Base-by-base conservation (phyloP, 139 green algal genomes). In the Micractinium sp. region DNA sequence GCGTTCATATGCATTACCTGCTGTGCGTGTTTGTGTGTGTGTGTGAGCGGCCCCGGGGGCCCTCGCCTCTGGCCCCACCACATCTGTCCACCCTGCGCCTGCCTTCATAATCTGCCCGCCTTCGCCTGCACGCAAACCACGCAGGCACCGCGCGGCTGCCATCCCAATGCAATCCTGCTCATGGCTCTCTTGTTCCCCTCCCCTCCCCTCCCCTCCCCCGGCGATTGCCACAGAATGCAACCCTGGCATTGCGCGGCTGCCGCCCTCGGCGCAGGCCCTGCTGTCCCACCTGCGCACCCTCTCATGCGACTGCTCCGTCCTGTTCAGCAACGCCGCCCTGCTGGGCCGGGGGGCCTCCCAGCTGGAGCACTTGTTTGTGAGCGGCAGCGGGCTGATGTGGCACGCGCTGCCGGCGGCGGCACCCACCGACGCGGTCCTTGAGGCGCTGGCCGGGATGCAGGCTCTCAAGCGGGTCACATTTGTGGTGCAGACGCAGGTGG, bases 371-470 rank as follows among this genome's bases (percentile, higher is more conserved):
- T 13, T 85, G 53, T 74, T 74, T n/a, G 22, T 85, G 3, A 85
- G 81, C 81, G 81, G 81, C 53, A 85, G 56, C 81, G 81, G 81
- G 38, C 56, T 85, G 38, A 74, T 85, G 81, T 85, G 81, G 81
- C 53, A 85, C 31, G 81, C 29, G 27, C 23, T 82, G 47, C 39
- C 81, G 31, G 81, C 53, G 20, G 19, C n/a, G 56, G 81, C 63
- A 0, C 38, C 76, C 31, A 53, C 76, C 20, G 81, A 41, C 0
- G 56, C 7, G 3, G 81, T 85, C 16, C 33, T 85, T 16, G n/a
- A 31, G n/a, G 81, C n/a, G 18, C 56, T 85, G 33, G 81, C 53
- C 1, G 81, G 31, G 0, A 41, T 85, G 81, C 31, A 31, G 1
- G 61, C 81, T 0, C 81, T 85, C 7, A 73, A 74, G n/a, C n/a